phyloP scores from a whole-genome alignment of 805 yeast species.

The Wickerhamiella domercqiae region DNA sequence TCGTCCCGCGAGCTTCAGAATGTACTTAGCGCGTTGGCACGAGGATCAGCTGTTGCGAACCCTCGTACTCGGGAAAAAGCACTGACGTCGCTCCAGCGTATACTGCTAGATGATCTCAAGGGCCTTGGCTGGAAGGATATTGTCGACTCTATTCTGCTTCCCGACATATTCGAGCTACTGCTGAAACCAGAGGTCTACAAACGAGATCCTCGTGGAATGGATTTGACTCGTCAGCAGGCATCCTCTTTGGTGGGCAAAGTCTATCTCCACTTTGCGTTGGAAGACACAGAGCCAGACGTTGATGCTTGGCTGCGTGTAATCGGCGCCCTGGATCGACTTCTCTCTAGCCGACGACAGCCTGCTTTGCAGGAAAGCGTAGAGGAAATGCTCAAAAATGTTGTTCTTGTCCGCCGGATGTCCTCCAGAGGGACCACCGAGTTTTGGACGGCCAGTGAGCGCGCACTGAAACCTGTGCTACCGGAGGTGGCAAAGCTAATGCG shows the following conservation, averaged over 20 bases:
- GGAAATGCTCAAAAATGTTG: conserved; percentile 29
- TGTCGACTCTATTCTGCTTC: conserved; percentile 61
- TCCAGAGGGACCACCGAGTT: conserved; percentile 21
- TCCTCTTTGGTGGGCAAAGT: conserved; percentile 52
- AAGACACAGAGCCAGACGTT: conserved; percentile 18
- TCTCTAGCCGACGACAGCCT: conserved; percentile 26
- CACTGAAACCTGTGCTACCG: conserved; percentile 27
- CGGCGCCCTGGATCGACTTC: conserved; percentile 26
- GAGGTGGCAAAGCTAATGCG: conserved; percentile 18
- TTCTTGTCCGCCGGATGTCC: conserved; percentile 26
- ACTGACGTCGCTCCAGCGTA: conserved; percentile 31
- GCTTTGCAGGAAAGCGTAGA: conserved; percentile 26
- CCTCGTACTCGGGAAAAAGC: conserved; percentile 13
- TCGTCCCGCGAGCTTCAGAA: not conserved
- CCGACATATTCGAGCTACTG: conserved; percentile 45
- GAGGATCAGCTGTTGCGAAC: not conserved
- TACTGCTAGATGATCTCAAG: conserved; percentile 28
- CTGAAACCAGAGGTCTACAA: conserved; percentile 46
- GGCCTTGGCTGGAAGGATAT: conserved; percentile 25
- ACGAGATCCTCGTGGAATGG: conserved; percentile 50
- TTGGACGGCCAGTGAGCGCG: conserved; percentile 26
- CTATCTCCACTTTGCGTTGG: conserved; percentile 34
- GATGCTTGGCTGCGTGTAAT: conserved; percentile 25
- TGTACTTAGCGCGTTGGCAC: not conserved
- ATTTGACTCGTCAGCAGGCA: conserved; percentile 49